phyloP scores from a whole-genome alignment of 805 yeast genomes.

The Zygoascus bituminiphila region DNA sequence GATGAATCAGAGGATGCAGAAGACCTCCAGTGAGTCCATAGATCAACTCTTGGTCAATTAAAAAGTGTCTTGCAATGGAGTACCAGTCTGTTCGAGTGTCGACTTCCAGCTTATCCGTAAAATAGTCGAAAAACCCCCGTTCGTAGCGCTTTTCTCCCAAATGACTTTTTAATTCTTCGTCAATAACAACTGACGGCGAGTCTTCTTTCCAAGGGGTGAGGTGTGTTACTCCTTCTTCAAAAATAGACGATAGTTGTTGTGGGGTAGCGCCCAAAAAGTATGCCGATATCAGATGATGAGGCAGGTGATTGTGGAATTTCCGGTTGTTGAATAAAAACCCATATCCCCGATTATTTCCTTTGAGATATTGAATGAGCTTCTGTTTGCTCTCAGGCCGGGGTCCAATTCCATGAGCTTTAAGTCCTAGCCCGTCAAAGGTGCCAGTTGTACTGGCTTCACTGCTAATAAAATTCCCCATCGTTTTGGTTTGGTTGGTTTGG shows the following conservation, averaged over 20 bases:
- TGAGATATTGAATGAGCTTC: conserved; percentile 25
- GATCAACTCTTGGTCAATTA: conserved; percentile 14
- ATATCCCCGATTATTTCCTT: conserved; percentile 26
- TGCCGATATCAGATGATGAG: conserved; percentile 29
- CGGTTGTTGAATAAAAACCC: conserved; percentile 24
- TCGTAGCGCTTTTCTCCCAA: conserved; percentile 28
- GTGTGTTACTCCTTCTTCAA: conserved; percentile 20
- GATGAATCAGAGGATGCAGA: conserved; percentile 28
- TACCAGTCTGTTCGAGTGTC: conserved; percentile 29
- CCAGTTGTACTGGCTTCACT: neutral
- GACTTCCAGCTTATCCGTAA: conserved; percentile 29
- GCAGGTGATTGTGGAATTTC: conserved; percentile 26
- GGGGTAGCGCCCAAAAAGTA: conserved; percentile 32
- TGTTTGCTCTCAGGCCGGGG: conserved; percentile 15
- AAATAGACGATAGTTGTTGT: conserved; percentile 22
- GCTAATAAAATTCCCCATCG: neutral
- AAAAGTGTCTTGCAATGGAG: conserved; percentile 20
- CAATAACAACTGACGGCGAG: conserved; percentile 31
- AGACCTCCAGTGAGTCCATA: conserved; percentile 21
- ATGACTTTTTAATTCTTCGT: conserved; percentile 26
- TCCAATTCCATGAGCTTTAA: conserved; percentile 6
- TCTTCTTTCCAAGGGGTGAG: conserved; percentile 31
- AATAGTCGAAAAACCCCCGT: conserved; percentile 31
- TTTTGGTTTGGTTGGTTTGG: no score
- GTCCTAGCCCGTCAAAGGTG: conserved; percentile 18